Evolutionary conservation across 2,329 filamentous ascomycete species (phyloP).

Genomic region (Parastagonospora avenae): DNA sequence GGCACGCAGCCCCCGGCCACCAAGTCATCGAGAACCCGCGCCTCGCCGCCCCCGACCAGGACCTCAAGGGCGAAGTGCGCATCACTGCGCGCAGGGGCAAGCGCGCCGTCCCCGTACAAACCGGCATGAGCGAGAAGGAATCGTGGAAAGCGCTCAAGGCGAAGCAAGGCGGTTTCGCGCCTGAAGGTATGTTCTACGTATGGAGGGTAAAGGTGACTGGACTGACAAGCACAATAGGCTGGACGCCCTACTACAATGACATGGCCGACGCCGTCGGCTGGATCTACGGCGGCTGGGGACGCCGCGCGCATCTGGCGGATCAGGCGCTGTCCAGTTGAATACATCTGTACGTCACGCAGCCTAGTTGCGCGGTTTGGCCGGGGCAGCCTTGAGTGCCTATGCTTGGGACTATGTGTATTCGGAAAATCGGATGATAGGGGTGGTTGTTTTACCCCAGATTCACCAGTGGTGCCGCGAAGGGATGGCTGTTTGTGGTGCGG

Average conservation of each 20-base stretch:
- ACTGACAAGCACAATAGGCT: slow-evolving; percentile 25
- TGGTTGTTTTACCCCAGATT: background rate
- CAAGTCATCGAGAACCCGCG: slow-evolving; percentile 35
- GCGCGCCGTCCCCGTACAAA: slow-evolving; percentile 29
- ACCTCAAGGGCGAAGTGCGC: slow-evolving; percentile 38
- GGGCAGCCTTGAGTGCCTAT: background rate
- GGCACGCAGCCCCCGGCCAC: slow-evolving; percentile 38
- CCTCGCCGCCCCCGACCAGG: slow-evolving; percentile 35
- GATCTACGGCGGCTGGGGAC: slow-evolving; percentile 42
- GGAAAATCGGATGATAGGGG: background rate
- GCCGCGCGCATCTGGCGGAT: slow-evolving; percentile 38
- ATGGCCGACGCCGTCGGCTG: slow-evolving; percentile 44
- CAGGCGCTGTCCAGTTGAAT: slow-evolving; percentile 27
- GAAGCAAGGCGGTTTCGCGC: slow-evolving; percentile 27
- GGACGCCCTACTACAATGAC: slow-evolving; percentile 42
- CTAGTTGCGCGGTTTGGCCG: slow-evolving; percentile 3
- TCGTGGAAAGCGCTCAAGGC: slow-evolving; percentile 41
- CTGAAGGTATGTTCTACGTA: slow-evolving; percentile 27
- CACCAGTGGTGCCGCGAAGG: background rate
- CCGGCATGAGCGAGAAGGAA: slow-evolving; percentile 30
- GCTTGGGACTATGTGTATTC: background rate
- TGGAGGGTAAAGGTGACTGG: background rate
- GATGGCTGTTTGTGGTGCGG: background rate
- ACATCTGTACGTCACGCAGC: slow-evolving; percentile 5
- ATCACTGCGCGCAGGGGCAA: slow-evolving; percentile 39